Conservation (phyloP, 495 filamentous ascomycete genomes). For the Aspergillus haitiensis region DNA sequence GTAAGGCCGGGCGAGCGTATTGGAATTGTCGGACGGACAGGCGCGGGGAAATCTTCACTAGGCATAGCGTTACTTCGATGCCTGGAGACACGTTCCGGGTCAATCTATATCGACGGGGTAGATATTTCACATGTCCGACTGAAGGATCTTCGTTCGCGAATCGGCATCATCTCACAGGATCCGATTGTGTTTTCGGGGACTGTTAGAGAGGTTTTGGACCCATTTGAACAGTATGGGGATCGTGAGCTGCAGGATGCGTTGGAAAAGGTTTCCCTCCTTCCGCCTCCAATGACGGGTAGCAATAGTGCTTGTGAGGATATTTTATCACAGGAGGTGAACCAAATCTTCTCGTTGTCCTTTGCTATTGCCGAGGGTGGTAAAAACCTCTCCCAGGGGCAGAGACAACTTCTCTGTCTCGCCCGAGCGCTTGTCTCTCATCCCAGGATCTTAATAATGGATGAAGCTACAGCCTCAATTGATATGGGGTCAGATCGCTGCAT, state of each 20-base stretch:
- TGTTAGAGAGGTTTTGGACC: conserved; percentile 52
- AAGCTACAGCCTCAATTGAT: conserved; percentile 78
- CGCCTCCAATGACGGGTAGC: not conserved
- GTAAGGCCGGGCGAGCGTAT: conserved; percentile 63
- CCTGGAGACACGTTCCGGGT: conserved; percentile 44
- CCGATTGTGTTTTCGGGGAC: conserved; percentile 55
- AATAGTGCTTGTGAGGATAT: too few species aligned
- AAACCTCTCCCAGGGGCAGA: conserved; percentile 76
- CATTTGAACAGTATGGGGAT: conserved; percentile 57
- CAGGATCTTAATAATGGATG: conserved; percentile 76
- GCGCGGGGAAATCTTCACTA: conserved; percentile 50
- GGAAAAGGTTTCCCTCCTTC: conserved; percentile 32
- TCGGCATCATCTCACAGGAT: conserved; percentile 57
- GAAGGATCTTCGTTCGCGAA: conserved; percentile 45
- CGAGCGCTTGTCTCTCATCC: conserved; percentile 72
- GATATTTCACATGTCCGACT: conserved; percentile 51
- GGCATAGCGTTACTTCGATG: conserved; percentile 51
- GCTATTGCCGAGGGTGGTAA: conserved; percentile 66
- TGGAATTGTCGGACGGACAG: conserved; percentile 67
- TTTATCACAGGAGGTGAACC: conserved; percentile 46
- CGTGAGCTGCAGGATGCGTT: conserved; percentile 61
- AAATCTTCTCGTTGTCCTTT: conserved; percentile 50
- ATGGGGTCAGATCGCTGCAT: conserved; percentile 65
- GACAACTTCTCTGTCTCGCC: conserved; percentile 76
- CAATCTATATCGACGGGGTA: conserved; percentile 50